These are phyloP conservation scores for Agaricus sinodeliciosus DNA, from an alignment of 768 basidiomycete species.

Conservation along the genomic window DNA sequence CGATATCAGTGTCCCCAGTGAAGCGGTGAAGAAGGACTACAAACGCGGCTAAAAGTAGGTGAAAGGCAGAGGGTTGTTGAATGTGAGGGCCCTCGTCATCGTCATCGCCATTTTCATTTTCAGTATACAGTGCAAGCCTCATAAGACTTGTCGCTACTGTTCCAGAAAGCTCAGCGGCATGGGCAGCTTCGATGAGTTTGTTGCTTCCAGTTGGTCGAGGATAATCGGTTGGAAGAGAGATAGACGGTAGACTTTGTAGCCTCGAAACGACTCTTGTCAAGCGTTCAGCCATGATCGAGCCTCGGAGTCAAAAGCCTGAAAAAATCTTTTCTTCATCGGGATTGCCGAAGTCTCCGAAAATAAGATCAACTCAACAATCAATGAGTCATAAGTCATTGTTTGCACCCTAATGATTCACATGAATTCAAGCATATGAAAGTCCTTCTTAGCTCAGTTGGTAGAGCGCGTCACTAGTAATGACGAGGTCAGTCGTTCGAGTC, in stretches of 20 bases:
- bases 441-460: conserved; percentile 54
- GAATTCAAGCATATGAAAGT: neutral
- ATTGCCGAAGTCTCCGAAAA: conserved; percentile 2
- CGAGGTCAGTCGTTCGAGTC: conserved; percentile 32
- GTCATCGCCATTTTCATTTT: conserved; percentile 46
- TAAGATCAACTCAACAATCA: neutral
- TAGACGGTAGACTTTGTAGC: conserved; percentile 77
- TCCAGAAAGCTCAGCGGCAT: conserved; percentile 63
- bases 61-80: conserved; percentile 74
- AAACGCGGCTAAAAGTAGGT: conserved; percentile 90
- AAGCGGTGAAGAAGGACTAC: conserved; percentile 87
- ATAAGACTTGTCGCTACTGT: conserved; percentile 74
- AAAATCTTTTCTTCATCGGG: neutral
- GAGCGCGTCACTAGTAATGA: conserved; percentile 53
- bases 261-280: conserved; percentile 54
- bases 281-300: conserved; percentile 33
- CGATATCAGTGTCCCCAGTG: conserved; percentile 90
- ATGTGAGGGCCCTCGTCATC: conserved; percentile 31
- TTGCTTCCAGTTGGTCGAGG: conserved; percentile 70
- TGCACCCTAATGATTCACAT: neutral
- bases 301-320: neutral
- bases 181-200: conserved; percentile 81
- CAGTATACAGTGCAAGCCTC: conserved; percentile 72
- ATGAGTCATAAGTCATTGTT: neutral
- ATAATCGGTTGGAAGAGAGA: conserved; percentile 94